phyloP scores from a whole-genome alignment of 768 basidiomycete genomes.

The Saitozyma podzolica region DNA sequence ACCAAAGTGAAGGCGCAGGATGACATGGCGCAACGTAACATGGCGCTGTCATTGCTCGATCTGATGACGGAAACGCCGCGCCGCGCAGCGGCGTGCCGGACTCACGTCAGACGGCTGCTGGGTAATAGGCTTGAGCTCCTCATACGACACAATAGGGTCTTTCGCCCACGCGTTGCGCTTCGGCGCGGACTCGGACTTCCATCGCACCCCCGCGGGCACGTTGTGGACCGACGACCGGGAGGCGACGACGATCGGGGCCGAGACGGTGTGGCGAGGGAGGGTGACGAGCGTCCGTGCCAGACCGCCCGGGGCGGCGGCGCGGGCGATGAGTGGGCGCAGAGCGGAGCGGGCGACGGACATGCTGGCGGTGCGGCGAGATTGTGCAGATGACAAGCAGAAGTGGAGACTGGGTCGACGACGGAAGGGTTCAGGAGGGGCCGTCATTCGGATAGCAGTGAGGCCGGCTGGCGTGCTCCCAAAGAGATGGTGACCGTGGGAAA shows the following conservation, averaged over 20 bases:
- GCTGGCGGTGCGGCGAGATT: background rate
- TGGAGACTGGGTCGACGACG: background rate
- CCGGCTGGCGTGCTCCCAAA: background rate
- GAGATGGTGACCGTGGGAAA: background rate
- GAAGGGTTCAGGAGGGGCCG: background rate
- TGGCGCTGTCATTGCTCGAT: too few species aligned
- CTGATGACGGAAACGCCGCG: too few species aligned
- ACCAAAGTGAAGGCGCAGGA: background rate
- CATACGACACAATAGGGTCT: conserved; percentile 70
- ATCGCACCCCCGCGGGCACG: too few species aligned
- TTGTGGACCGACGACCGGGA: conserved; percentile 8
- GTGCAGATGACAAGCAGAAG: background rate
- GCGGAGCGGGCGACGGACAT: background rate
- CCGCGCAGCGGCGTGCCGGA: background rate
- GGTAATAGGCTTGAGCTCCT: conserved; percentile 76
- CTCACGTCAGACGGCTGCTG: conserved; percentile 65
- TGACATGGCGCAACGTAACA: background rate
- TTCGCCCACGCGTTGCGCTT: conserved; percentile 59
- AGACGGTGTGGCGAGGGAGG: too few species aligned
- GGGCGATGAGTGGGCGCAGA: background rate
- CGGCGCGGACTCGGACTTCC: conserved; percentile 8
- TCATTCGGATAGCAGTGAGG: background rate
- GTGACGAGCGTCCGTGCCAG: too few species aligned
- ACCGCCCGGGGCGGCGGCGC: background rate
- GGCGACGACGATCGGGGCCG: background rate